Evolutionary conservation across 2,329 filamentous ascomycete genomes (phyloP), one percentile per base, ranked within the genome.

Genomic region (Fusarium sp.): DNA sequence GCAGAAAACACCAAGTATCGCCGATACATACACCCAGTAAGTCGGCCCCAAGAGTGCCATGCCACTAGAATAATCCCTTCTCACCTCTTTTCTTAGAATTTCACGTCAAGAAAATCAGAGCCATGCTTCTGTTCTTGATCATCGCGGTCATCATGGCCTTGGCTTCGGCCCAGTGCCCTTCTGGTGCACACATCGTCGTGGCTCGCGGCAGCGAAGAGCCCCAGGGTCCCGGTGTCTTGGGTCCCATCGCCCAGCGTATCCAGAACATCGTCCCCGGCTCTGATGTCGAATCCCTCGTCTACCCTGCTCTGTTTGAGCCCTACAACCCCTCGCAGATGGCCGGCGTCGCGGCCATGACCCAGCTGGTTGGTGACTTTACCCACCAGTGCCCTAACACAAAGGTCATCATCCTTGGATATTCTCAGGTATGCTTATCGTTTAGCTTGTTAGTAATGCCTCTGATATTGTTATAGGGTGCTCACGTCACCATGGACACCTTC

Each of bases 341-440:
- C 3, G 77, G 77, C 0, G 74, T 79, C 0, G 37, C 58, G 0
- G 63, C 54, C 7, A 57, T 79, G 65, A 69, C n/a, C 2, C 37
- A 61, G 0, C 25, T 77, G 0, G 47, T 79, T 9, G 37, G 45
- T 12, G 43, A 64, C 22, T 78, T 72, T 4, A 69, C 57, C 0
- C 52, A 67, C 27, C 59, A 59, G 8, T 79, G 77, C 5, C 77
- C 77, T 0, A 7, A 60, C 0, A 74, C 77, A 1, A 65, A 76
- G 15, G 14, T 78, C 0, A 59, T 79, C 5, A 52, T 79, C 4
- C 68, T 79, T 60, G 77, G 77, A 0, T 79, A 66, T 50, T 74
- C 71, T 0, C 72, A 74, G 62, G 72, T 56, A 66, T 66, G 17
- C 22, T 22, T 22, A 22, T 22, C 22, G 22, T 22, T 22, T 22